Percentiles rank a stretch among this genome's conserved stretches.
Conservation (phyloP, 2,329 filamentous ascomycete species). For the Raffaelea arxii region DNA sequence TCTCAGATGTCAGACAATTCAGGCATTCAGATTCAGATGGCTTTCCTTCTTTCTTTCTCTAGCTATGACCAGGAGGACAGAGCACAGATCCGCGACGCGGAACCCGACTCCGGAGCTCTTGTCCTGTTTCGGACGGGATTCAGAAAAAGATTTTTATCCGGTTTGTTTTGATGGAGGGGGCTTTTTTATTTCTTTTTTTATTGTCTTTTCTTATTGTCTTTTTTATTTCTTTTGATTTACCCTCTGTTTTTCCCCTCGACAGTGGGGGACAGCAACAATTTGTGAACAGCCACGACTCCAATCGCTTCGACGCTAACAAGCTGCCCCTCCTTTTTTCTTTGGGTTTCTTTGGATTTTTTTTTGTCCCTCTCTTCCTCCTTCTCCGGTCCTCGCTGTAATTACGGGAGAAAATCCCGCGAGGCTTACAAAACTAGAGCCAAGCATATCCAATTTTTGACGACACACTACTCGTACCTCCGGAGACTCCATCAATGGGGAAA, state of each 20-base stretch:
- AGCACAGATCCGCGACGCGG: neutral
- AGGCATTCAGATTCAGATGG: neutral
- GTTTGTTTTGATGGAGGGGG: neutral
- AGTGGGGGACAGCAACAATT: too few relatives aligned
- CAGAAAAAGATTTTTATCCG: neutral
- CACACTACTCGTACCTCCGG: too few relatives aligned
- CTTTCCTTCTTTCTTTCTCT: neutral
- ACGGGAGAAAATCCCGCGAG: constrained; percentile 5
- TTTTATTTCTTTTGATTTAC: neutral
- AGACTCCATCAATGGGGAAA: too few relatives aligned
- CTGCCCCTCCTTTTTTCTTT: neutral
- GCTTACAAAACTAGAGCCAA: neutral
- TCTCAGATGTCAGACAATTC: neutral
- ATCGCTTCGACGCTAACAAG: too few relatives aligned
- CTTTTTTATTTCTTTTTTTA: neutral
- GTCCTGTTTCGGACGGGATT: neutral
- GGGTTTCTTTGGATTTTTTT: too few relatives aligned
- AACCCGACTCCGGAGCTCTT: neutral
- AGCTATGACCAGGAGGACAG: neutral
- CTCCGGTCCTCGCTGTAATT: constrained; percentile 5
- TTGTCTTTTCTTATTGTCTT: neutral
- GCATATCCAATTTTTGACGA: too few relatives aligned
- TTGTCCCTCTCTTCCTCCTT: too few relatives aligned
- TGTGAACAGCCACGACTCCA: too few relatives aligned
- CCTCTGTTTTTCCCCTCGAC: neutral